A percentile compares a stretch with the other conserved stretches of the same genome.
phyloP scores from a whole-genome alignment of 352 stramenopile genomes.

The Pythium phragmitis region DNA sequence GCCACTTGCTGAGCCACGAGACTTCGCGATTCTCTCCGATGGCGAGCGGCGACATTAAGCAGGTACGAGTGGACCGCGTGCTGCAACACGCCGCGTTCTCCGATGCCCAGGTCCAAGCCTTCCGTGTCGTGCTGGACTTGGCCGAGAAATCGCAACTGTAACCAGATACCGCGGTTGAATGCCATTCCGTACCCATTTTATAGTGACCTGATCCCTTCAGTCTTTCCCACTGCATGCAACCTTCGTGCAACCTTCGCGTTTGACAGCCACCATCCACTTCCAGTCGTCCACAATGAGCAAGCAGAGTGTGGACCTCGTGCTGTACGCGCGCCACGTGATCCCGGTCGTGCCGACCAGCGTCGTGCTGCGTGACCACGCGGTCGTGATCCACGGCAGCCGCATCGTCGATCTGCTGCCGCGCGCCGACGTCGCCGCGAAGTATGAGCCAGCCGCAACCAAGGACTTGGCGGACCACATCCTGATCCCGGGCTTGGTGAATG shows the following conservation, averaged over 20 bases:
- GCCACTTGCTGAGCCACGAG: slow-evolving; percentile 57
- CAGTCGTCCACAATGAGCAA: slow-evolving; percentile 20
- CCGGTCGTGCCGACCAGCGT: slow-evolving; percentile 73
- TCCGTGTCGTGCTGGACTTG: background rate
- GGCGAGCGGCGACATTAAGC: background rate
- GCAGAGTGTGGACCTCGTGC: slow-evolving; percentile 59
- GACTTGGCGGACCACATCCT: slow-evolving; percentile 72
- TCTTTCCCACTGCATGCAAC: background rate
- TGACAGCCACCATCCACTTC: slow-evolving; percentile 4
- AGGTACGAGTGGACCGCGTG: slow-evolving; percentile 20
- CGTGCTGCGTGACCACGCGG: slow-evolving; percentile 72
- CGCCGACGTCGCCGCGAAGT: slow-evolving; percentile 50
- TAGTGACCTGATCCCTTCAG: slow-evolving; percentile 2
- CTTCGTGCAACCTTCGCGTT: slow-evolving; percentile 1
- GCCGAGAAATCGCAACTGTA: no score
- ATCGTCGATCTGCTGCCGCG: slow-evolving; percentile 80
- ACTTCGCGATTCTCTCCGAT: slow-evolving; percentile 2
- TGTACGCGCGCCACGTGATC: slow-evolving; percentile 77
- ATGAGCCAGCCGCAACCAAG: slow-evolving; percentile 37
- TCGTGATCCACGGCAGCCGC: slow-evolving; percentile 61
- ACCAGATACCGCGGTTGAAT: slow-evolving; percentile 12
- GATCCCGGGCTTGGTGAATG: slow-evolving; percentile 84
- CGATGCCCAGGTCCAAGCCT: background rate
- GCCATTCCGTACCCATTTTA: slow-evolving; percentile 14
- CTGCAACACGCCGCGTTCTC: slow-evolving; percentile 11